phyloP scores from a whole-genome alignment of 805 yeast species.

The Saccharomycopsis amapae region DNA sequence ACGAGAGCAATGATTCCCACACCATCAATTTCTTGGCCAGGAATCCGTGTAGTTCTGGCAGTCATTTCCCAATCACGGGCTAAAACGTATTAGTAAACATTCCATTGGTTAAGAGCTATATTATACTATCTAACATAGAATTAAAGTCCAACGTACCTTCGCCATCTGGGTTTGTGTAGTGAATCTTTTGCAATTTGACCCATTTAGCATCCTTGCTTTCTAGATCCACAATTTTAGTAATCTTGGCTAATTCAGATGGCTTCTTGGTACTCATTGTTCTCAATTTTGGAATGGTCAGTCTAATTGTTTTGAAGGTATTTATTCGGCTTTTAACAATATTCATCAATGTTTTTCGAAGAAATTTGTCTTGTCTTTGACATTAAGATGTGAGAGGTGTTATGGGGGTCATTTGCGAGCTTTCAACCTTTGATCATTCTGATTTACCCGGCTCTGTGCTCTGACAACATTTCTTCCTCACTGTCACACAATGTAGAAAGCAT shows the following conservation, averaged over 20 bases:
- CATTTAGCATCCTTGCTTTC: constrained; percentile 42
- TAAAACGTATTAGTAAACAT: not conserved
- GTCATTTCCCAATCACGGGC: constrained; percentile 88
- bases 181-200: constrained; percentile 59
- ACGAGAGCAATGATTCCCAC: constrained; percentile 82
- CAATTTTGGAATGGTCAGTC: not conserved
- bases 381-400: no score
- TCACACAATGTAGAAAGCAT: no score
- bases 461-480: no score
- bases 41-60: constrained; percentile 64
- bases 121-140: constrained; percentile 2
- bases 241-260: constrained; percentile 16
- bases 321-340: not conserved
- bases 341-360: no score
- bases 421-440: no score
- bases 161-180: constrained; percentile 70
- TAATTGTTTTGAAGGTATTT: not conserved
- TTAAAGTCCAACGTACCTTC: constrained; percentile 25
- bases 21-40: constrained; percentile 65
- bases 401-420: no score
- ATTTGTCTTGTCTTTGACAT: no score
- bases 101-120: not conserved
- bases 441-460: no score
- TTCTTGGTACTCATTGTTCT: constrained; percentile 14
- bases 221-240: constrained; percentile 5